Conservation (phyloP, 257 asterid species). For the Solanum clarkiae region DNA sequence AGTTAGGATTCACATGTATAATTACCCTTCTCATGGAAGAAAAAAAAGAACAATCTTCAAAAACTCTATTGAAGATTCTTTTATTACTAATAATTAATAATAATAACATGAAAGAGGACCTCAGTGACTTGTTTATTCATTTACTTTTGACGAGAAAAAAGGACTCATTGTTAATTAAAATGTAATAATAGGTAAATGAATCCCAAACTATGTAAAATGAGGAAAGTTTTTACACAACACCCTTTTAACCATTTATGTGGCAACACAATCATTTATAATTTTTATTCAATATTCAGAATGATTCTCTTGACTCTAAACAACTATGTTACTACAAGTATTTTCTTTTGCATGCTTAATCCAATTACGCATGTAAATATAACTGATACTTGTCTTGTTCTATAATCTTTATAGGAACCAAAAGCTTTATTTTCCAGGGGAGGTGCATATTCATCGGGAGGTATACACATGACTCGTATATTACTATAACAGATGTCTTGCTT, state of each 20-base stretch:
- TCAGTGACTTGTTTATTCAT: neutral
- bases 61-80: neutral
- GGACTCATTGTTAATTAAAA: neutral
- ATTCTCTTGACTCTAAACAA: neutral
- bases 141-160: neutral
- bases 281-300: neutral
- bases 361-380: neutral
- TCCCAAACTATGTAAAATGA: neutral
- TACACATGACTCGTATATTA: neutral
- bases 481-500: neutral
- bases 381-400: neutral
- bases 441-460: slow-evolving; percentile 63
- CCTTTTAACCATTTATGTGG: neutral
- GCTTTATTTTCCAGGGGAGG: slow-evolving; percentile 49
- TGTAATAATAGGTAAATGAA: neutral
- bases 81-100: neutral
- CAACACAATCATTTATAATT: neutral
- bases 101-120: neutral
- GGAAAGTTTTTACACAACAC: neutral
- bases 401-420: slow-evolving; percentile 53
- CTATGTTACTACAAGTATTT: neutral
- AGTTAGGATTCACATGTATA: neutral
- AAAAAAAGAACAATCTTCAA: neutral
- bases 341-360: neutral
- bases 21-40: neutral